phyloP scores from a whole-genome alignment of 1,284 basidiomycete species.

The Irpex rosettiformis region DNA sequence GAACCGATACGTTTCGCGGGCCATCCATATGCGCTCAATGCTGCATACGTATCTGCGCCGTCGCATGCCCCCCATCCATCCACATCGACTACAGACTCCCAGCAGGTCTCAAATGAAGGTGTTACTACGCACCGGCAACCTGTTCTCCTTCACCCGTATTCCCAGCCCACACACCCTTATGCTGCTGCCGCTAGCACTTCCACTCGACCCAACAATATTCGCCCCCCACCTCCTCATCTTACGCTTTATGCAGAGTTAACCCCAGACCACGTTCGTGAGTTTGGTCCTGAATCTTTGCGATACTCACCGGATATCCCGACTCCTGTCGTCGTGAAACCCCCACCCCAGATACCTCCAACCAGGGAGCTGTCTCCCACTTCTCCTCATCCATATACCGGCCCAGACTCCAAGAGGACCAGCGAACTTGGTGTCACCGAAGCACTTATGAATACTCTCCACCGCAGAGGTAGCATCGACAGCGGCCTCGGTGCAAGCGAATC shows the following conservation, averaged over 20 bases:
- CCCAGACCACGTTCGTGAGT: conserved; percentile 45
- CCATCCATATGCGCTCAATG: conserved; percentile 58
- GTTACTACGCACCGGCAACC: conserved; percentile 48
- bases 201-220: conserved; percentile 16
- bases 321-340: conserved; percentile 13
- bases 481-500: conserved; percentile 45
- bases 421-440: conserved; percentile 33
- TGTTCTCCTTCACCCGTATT: conserved; percentile 32
- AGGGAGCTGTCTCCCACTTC: conserved; percentile 5
- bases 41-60: conserved; percentile 27
- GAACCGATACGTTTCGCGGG: conserved; percentile 39
- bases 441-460: conserved; percentile 24
- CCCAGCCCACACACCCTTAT: conserved; percentile 34
- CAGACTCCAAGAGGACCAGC: conserved; percentile 24
- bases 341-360: not conserved
- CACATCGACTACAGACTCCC: not conserved
- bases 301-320: conserved; percentile 45
- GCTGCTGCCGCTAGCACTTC: conserved; percentile 18
- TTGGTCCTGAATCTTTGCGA: conserved; percentile 46
- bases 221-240: conserved; percentile 34
- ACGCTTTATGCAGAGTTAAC: conserved; percentile 55
- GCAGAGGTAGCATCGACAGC: conserved; percentile 44
- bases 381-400: conserved; percentile 24
- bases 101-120: conserved; percentile 11
- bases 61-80: not conserved